Conservation (phyloP, 2,329 filamentous ascomycete species). For the Xylaria sp. region DNA sequence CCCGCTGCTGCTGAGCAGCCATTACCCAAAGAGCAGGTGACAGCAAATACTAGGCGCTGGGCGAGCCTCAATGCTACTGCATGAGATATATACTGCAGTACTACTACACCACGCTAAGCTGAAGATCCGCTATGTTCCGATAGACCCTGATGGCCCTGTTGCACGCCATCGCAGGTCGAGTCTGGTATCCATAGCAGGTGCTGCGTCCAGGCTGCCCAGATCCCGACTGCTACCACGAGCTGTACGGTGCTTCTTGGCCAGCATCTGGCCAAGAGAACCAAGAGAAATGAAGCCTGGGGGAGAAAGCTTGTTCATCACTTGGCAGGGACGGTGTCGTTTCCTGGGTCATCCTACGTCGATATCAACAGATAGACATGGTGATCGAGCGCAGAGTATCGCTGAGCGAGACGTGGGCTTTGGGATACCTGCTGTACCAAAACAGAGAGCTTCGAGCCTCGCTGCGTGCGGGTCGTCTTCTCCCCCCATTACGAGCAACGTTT, state of each 20-base stretch:
- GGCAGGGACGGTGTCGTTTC: conserved; percentile 25
- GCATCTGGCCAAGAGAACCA: conserved; percentile 31
- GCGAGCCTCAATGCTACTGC: conserved; percentile 30
- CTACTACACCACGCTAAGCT: conserved; percentile 17
- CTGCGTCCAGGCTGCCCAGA: background rate
- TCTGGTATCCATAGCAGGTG: conserved; percentile 2
- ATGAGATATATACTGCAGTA: background rate
- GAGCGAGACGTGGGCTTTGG: background rate
- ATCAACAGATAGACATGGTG: background rate
- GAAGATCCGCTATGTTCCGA: conserved; percentile 18
- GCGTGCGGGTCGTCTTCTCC: conserved; percentile 2
- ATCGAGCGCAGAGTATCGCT: background rate
- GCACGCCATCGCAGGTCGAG: background rate
- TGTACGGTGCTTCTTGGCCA: conserved; percentile 25
- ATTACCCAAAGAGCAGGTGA: conserved; percentile 34
- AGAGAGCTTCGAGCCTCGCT: conserved; percentile 8
- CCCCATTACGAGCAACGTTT: conserved; percentile 15
- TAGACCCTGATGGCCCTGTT: conserved; percentile 15
- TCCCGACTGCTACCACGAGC: conserved; percentile 5
- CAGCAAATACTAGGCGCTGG: background rate
- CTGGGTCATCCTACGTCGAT: background rate
- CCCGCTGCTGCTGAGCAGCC: conserved; percentile 6
- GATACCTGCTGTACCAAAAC: background rate
- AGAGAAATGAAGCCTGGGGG: conserved; percentile 26
- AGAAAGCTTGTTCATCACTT: conserved; percentile 35